Evolutionary conservation across 352 stramenopile species (phyloP).

Genomic region (Phytophthora pinifolia): DNA sequence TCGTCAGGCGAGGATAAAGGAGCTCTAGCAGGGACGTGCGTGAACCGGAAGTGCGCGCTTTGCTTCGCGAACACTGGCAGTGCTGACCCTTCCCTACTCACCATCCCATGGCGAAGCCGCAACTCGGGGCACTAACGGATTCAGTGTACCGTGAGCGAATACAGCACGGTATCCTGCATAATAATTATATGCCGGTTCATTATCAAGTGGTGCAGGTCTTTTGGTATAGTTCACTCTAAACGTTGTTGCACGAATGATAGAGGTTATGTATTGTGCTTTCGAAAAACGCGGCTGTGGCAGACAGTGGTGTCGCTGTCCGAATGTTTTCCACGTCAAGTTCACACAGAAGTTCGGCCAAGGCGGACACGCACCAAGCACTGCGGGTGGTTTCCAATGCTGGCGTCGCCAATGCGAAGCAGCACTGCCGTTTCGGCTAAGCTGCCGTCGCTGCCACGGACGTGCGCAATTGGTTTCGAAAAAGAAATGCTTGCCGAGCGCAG

Average conservation of each 20-base stretch:
- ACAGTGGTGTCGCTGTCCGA: too few relatives aligned
- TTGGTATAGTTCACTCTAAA: too few relatives aligned
- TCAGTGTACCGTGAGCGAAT: too few relatives aligned
- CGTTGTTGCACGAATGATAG: too few relatives aligned
- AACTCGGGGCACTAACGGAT: slow-evolving; percentile 5
- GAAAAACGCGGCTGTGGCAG: too few relatives aligned
- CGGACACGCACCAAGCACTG: not conserved
- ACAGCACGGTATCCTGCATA: too few relatives aligned
- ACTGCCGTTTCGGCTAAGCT: slow-evolving; percentile 10
- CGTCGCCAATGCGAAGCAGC: slow-evolving; percentile 11
- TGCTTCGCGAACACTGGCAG: slow-evolving; percentile 2
- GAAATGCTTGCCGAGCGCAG: too few relatives aligned
- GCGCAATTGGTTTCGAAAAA: not conserved
- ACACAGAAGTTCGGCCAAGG: too few relatives aligned
- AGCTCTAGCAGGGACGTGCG: not conserved
- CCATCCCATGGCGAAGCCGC: slow-evolving; percentile 35
- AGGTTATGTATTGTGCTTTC: too few relatives aligned
- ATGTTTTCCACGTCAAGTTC: too few relatives aligned
- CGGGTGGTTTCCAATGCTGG: slow-evolving; percentile 6
- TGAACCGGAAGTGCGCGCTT: slow-evolving; percentile 20
- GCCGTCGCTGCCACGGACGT: not conserved
- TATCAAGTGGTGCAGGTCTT: too few relatives aligned
- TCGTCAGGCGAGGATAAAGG: not conserved
- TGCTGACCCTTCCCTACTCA: slow-evolving; percentile 19
- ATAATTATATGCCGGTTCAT: too few relatives aligned